Percentiles rank a stretch among this genome's conserved stretches.
These are phyloP conservation scores for Chrysoporthe austroafricana DNA, from an alignment of 2,329 filamentous ascomycete species.

Conservation along the genomic window DNA sequence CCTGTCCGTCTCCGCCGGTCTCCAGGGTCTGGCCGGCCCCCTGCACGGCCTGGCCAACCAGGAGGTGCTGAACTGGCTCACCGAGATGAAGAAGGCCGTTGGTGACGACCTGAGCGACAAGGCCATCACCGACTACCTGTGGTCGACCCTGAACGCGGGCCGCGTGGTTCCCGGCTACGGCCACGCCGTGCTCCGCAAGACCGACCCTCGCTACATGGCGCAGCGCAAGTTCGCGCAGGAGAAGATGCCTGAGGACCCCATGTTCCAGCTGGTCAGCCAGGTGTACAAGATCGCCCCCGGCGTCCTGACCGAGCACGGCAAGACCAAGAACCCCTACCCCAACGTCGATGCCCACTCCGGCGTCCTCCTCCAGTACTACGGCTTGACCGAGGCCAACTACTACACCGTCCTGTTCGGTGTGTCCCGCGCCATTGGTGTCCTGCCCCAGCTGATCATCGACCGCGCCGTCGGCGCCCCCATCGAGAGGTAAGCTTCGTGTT, in stretches of 20 bases:
- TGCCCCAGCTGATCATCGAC: slow-evolving; percentile 99
- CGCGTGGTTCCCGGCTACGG: slow-evolving; percentile 98
- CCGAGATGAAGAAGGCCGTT: slow-evolving; percentile 95
- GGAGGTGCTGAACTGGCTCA: slow-evolving; percentile 98
- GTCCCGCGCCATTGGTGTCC: slow-evolving; percentile 94
- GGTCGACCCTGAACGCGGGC: slow-evolving; percentile 93
- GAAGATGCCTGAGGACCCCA: slow-evolving; percentile 94
- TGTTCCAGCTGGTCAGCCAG: slow-evolving; percentile 99
- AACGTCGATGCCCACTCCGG: slow-evolving; percentile 99
- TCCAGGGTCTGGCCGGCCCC: slow-evolving; percentile 97
- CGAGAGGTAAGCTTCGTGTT: slow-evolving; percentile 63
- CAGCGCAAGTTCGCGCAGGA: slow-evolving; percentile 95
- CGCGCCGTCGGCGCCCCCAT: slow-evolving; percentile 95
- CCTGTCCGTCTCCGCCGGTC: slow-evolving; percentile 93
- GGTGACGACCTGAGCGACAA: slow-evolving; percentile 95
- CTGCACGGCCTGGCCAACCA: slow-evolving; percentile 99
- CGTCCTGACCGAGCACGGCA: slow-evolving; percentile 97
- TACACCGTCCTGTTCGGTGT: slow-evolving; percentile 99
- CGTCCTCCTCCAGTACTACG: slow-evolving; percentile 99
- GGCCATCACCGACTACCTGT: slow-evolving; percentile 98
- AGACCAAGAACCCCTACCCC: slow-evolving; percentile 99
- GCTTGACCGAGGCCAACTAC: slow-evolving; percentile 97
- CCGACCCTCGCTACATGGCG: slow-evolving; percentile 96
- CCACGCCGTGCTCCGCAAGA: slow-evolving; percentile 99
- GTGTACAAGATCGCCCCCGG: slow-evolving; percentile 99